Evolutionary conservation across 2,329 filamentous ascomycete species (phyloP).

Genomic region (Ceratocystis cubensis): DNA sequence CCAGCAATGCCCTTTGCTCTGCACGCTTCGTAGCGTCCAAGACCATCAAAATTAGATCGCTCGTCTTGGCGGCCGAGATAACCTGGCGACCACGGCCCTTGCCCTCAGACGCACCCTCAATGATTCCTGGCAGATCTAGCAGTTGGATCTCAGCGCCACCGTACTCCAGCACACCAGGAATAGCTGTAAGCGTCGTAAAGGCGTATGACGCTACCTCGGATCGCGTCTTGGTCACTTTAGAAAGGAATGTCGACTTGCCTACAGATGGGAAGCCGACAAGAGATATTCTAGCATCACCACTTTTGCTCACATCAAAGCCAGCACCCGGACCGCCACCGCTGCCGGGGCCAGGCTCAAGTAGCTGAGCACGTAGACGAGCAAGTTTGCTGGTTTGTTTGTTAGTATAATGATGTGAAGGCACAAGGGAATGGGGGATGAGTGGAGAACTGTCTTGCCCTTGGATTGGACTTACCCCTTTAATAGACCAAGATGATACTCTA

Average conservation of each 20-base stretch:
- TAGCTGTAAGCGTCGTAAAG: conserved; percentile 95
- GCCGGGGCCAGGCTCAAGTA: conserved; percentile 78
- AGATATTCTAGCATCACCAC: conserved; percentile 89
- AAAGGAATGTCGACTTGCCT: conserved; percentile 97
- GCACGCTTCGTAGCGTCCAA: conserved; percentile 93
- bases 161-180: conserved; percentile 94
- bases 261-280: conserved; percentile 98
- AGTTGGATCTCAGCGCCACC: conserved; percentile 97
- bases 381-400: conserved; percentile 58
- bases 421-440: no score
- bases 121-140: conserved; percentile 93
- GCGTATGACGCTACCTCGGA: conserved; percentile 93
- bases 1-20: conserved; percentile 78
- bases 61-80: conserved; percentile 95
- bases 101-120: conserved; percentile 89
- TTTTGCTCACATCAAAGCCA: conserved; percentile 92
- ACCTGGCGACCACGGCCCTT: conserved; percentile 94
- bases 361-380: conserved; percentile 81
- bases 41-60: conserved; percentile 92
- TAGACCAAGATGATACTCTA: conserved; percentile 96
- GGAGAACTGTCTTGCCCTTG: conserved; percentile 14
- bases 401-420: not conserved
- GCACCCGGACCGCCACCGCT: conserved; percentile 64
- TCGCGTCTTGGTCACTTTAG: conserved; percentile 95
- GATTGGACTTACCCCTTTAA: conserved; percentile 65